Conservation (phyloP, 2,329 filamentous ascomycete genomes). For the Xylaria sp. region DNA sequence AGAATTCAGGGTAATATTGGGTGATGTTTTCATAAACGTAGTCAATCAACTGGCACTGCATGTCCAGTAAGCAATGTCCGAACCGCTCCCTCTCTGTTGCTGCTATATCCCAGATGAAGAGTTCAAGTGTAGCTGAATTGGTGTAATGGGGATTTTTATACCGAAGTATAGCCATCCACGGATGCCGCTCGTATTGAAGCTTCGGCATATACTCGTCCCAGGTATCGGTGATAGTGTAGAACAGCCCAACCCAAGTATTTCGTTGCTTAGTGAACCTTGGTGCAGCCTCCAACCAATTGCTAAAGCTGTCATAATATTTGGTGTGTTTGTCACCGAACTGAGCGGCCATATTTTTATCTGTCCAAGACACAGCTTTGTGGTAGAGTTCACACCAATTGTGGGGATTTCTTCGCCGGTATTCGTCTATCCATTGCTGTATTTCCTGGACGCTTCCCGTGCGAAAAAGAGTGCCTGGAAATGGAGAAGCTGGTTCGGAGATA, state of each 20-base stretch:
- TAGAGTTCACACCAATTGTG: slow-evolving; percentile 49
- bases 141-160: slow-evolving; percentile 53
- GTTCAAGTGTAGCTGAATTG: slow-evolving; percentile 51
- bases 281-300: slow-evolving; percentile 51
- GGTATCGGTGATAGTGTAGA: slow-evolving; percentile 59
- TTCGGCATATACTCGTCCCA: slow-evolving; percentile 49
- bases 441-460: slow-evolving; percentile 35
- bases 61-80: slow-evolving; percentile 51
- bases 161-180: slow-evolving; percentile 64
- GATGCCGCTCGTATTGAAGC: slow-evolving; percentile 51
- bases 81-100: slow-evolving; percentile 42
- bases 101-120: slow-evolving; percentile 65
- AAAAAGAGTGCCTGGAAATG: slow-evolving; percentile 34
- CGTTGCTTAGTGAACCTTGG: slow-evolving; percentile 23
- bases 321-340: slow-evolving; percentile 47
- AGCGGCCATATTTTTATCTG: slow-evolving; percentile 53
- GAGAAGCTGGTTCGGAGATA: slow-evolving; percentile 28
- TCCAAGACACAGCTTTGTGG: slow-evolving; percentile 55
- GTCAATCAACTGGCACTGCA: slow-evolving; percentile 59
- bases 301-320: slow-evolving; percentile 47
- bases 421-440: slow-evolving; percentile 39
- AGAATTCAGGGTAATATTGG: slow-evolving; percentile 48
- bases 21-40: slow-evolving; percentile 49
- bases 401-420: slow-evolving; percentile 7
- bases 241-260: slow-evolving; percentile 58